Evolutionary conservation across 2,329 filamentous ascomycete species (phyloP).

Genomic region (Alternaria gaisen): DNA sequence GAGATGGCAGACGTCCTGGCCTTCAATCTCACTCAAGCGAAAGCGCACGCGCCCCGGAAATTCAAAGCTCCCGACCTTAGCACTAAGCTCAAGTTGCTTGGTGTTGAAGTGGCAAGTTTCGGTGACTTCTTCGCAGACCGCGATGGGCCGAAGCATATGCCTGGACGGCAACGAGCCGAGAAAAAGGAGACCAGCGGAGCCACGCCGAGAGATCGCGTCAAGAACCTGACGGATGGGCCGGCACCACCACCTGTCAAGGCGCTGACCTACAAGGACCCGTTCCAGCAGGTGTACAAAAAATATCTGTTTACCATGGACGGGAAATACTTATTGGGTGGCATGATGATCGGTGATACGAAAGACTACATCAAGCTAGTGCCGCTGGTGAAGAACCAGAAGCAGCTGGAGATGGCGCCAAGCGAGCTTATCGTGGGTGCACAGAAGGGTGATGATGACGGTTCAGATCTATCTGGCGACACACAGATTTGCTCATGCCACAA

Average conservation of each 20-base stretch:
- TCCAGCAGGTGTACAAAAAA: conserved; percentile 90
- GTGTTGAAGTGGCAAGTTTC: conserved; percentile 91
- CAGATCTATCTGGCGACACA: conserved; percentile 83
- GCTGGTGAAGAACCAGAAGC: conserved; percentile 84
- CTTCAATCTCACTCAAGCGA: conserved; percentile 88
- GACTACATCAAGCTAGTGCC: conserved; percentile 91
- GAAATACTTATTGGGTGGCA: conserved; percentile 89
- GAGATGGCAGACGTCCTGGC: conserved; percentile 93
- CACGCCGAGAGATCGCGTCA: conserved; percentile 55
- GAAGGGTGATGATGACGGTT: conserved; percentile 77
- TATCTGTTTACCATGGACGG: conserved; percentile 90
- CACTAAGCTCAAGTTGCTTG: conserved; percentile 89
- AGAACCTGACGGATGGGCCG: conserved; percentile 64
- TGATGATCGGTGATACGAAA: conserved; percentile 94
- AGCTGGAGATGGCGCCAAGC: conserved; percentile 77
- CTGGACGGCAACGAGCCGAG: conserved; percentile 61
- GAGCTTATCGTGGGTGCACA: conserved; percentile 84
- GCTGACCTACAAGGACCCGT: conserved; percentile 87
- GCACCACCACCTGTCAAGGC: conserved; percentile 75
- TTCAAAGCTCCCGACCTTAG: conserved; percentile 88
- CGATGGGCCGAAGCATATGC: conserved; percentile 80
- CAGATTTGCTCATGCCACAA: conserved; percentile 96
- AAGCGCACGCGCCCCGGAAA: conserved; percentile 70
- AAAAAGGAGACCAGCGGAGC: conserved; percentile 54
- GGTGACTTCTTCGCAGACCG: conserved; percentile 93